A percentile compares a stretch with the other conserved stretches of the same genome.
Evolutionary conservation across 1,284 basidiomycete genomes (phyloP).

Genomic region (Boletus calvinii): DNA sequence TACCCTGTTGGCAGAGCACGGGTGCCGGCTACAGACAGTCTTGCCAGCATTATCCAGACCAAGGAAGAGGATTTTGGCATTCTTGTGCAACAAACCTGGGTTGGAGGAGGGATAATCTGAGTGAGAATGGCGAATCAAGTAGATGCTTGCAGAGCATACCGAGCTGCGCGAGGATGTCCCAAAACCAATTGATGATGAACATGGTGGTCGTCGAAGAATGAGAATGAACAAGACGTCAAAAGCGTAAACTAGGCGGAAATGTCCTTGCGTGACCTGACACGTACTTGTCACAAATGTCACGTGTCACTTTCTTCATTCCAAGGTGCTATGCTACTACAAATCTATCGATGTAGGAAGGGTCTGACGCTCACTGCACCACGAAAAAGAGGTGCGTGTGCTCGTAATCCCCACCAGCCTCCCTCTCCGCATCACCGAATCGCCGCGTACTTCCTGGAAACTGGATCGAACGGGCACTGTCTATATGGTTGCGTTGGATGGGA

Average conservation of each 20-base stretch:
- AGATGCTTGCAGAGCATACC: slow-evolving; percentile 51
- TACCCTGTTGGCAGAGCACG: background rate
- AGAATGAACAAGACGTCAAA: slow-evolving; percentile 24
- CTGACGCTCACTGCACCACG: slow-evolving; percentile 71
- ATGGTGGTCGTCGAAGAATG: slow-evolving; percentile 44
- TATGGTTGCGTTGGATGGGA: slow-evolving; percentile 51
- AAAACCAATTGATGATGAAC: slow-evolving; percentile 94
- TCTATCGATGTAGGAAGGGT: slow-evolving; percentile 55
- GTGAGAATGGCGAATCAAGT: background rate
- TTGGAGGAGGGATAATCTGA: slow-evolving; percentile 2
- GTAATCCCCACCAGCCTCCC: slow-evolving; percentile 52
- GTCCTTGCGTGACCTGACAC: slow-evolving; percentile 23
- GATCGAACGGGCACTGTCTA: slow-evolving; percentile 74
- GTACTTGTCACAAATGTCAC: slow-evolving; percentile 17
- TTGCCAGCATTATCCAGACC: slow-evolving; percentile 99
- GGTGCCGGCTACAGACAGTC: slow-evolving; percentile 65
- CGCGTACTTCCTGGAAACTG: slow-evolving; percentile 47
- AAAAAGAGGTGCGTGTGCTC: slow-evolving; percentile 53
- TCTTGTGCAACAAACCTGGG: slow-evolving; percentile 94
- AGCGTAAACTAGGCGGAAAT: background rate
- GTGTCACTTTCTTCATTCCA: slow-evolving; percentile 1
- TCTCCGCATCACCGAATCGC: slow-evolving; percentile 77
- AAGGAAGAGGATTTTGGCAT: slow-evolving; percentile 99
- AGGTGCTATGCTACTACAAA: too few species aligned
- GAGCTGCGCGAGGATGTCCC: slow-evolving; percentile 88